Percentiles rank a stretch among this genome's conserved stretches.
Evolutionary conservation across 176 grass and related monocot genomes (phyloP).

Genomic region (bread wheat (Triticum aestivum)): IWGSC_CS_RefSeq_v2.1 NC_057799.1:53401820-53402319

Average conservation of each 20-base stretch:
- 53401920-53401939: too few relatives aligned
- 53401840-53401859: too few relatives aligned
- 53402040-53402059: slow-evolving; percentile 5
- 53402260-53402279: background rate
- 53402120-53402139: background rate
- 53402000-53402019: background rate
- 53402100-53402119: background rate
- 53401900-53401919: background rate
- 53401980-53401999: too few relatives aligned
- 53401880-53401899: background rate
- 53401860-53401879: too few relatives aligned
- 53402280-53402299: slow-evolving; percentile 26
- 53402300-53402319: background rate
- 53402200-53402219: background rate
- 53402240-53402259: slow-evolving; percentile 1
- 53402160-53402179: background rate
- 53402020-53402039: background rate
- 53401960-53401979: too few relatives aligned
- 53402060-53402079: background rate
- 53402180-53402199: background rate
- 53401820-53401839: too few relatives aligned
- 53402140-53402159: background rate
- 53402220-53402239: background rate
- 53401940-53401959: too few relatives aligned
- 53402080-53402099: background rate